Evolutionary conservation across 176 grass and related monocot species (phyloP).

Genomic region (Hordeum vulgare): DNA sequence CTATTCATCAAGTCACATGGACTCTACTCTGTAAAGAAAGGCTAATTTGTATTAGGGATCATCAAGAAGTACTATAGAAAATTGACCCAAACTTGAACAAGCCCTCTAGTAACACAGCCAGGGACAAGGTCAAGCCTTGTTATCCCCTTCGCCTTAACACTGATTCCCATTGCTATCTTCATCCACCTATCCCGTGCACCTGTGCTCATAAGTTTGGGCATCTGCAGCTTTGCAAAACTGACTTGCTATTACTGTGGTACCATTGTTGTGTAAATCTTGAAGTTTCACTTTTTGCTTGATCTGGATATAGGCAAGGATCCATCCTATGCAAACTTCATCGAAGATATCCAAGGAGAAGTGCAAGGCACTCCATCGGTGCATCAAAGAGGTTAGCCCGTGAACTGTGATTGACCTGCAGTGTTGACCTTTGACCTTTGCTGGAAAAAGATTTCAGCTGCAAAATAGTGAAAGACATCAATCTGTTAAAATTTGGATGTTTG

Average conservation of each 20-base stretch:
- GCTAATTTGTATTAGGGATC: not conserved
- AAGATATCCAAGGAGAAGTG: slow-evolving; percentile 54
- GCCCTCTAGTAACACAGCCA: not conserved
- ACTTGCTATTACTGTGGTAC: not conserved
- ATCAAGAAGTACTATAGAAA: not conserved
- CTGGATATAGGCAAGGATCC: slow-evolving; percentile 55
- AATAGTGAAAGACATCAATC: not conserved
- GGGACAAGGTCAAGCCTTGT: not conserved
- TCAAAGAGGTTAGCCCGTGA: slow-evolving; percentile 48
- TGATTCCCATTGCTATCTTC: not conserved
- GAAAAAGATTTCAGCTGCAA: not conserved
- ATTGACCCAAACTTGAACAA: not conserved
- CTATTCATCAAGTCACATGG: not conserved
- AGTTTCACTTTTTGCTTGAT: not conserved
- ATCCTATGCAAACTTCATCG: slow-evolving; percentile 67
- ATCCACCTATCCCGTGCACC: not conserved
- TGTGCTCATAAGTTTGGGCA: not conserved
- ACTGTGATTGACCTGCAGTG: not conserved
- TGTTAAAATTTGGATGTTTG: not conserved
- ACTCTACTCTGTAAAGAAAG: not conserved
- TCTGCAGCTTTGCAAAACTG: not conserved
- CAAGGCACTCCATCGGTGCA: slow-evolving; percentile 49
- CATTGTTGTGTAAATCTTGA: not conserved
- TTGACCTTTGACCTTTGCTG: not conserved
- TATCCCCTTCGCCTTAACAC: not conserved